Evolutionary conservation across 257 asterid species (phyloP).

Genomic region (Solanum lycopersicoides): DNA sequence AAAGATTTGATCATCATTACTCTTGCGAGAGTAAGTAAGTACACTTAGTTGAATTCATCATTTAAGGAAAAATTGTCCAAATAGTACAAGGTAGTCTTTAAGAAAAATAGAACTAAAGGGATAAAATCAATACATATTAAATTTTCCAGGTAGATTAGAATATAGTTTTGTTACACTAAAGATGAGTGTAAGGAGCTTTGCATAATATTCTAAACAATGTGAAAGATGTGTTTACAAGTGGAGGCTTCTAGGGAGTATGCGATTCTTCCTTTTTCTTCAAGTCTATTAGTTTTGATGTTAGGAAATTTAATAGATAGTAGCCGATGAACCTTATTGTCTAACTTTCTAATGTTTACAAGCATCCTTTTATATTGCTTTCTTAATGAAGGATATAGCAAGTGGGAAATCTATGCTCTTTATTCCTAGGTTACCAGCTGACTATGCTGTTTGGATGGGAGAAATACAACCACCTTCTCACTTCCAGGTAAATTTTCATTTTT

Average conservation of each 20-base stretch:
- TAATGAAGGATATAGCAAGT: constrained; percentile 69
- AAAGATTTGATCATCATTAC: neutral
- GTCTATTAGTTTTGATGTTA: neutral
- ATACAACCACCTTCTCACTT: constrained; percentile 67
- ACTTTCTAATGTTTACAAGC: neutral
- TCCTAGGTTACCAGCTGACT: constrained; percentile 77
- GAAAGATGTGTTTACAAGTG: neutral
- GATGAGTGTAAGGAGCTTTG: neutral
- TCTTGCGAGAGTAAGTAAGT: neutral
- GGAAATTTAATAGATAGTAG: neutral
- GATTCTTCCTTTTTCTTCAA: neutral
- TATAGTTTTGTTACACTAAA: neutral
- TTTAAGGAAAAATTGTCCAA: neutral
- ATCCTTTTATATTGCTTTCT: neutral
- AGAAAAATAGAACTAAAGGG: neutral
- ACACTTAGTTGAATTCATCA: neutral
- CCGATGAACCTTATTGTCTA: neutral
- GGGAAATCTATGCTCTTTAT: constrained; percentile 80
- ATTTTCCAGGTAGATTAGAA: neutral
- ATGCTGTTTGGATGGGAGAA: constrained; percentile 95
- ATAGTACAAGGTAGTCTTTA: neutral
- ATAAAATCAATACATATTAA: neutral
- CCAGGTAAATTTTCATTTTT: constrained; percentile 41
- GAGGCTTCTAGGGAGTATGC: neutral
- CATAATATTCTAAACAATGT: neutral